These are phyloP conservation scores for Myxozyma melibiosi DNA, from an alignment of 805 yeast genomes.

Conservation along the genomic window DNA sequence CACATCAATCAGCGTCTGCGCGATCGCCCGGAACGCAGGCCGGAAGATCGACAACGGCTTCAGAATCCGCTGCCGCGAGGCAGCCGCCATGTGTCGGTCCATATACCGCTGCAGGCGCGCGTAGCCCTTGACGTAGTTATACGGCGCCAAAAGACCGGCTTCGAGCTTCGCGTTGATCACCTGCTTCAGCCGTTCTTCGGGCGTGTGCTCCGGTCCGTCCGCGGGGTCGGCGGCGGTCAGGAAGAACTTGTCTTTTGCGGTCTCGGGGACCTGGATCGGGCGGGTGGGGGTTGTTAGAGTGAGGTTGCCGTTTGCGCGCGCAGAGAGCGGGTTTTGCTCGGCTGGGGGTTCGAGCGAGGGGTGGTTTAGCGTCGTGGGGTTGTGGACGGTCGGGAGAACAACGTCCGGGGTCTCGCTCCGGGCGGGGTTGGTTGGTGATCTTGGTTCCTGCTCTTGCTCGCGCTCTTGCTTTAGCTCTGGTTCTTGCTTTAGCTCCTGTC, in stretches of 20 bases:
- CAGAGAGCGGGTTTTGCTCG: slow-evolving; percentile 13
- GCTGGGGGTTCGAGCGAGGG: background rate
- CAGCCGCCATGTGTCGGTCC: slow-evolving; percentile 87
- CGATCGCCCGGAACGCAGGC: slow-evolving; percentile 92
- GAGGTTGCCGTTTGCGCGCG: slow-evolving; percentile 26
- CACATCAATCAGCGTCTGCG: slow-evolving; percentile 83
- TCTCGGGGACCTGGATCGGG: slow-evolving; percentile 46
- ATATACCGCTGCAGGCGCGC: slow-evolving; percentile 85
- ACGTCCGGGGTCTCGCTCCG: slow-evolving; percentile 3
- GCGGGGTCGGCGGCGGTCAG: slow-evolving; percentile 97
- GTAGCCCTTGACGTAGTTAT: slow-evolving; percentile 91
- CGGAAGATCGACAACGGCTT: slow-evolving; percentile 83
- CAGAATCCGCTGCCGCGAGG: slow-evolving; percentile 80
- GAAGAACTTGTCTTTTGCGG: slow-evolving; percentile 90
- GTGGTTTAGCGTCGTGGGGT: background rate
- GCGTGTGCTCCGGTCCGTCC: slow-evolving; percentile 72
- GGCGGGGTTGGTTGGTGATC: too few species aligned
- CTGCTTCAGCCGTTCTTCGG: slow-evolving; percentile 89
- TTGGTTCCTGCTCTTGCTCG: too few species aligned
- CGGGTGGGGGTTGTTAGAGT: slow-evolving; percentile 18
- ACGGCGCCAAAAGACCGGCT: slow-evolving; percentile 90
- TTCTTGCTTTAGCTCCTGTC: background rate
- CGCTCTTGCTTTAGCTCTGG: background rate
- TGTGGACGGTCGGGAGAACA: background rate
- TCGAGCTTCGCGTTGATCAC: slow-evolving; percentile 92